Evolutionary conservation across 768 basidiomycete species (phyloP).

Genomic region (Imleria badia): DNA sequence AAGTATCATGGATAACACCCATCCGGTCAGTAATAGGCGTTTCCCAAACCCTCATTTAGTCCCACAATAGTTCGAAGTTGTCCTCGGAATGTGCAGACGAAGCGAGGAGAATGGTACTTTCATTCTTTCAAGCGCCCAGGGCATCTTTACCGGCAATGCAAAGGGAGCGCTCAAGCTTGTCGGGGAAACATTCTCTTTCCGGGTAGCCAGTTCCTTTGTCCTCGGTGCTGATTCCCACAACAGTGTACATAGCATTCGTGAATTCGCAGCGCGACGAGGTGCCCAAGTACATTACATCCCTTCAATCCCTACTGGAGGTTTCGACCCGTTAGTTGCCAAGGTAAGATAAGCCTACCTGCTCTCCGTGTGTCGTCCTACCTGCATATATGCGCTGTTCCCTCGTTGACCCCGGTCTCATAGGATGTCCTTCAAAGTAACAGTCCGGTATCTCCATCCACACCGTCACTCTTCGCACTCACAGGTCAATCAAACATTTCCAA

Average conservation of each 20-base stretch:
- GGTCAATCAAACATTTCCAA: slow-evolving; percentile 84
- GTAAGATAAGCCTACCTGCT: slow-evolving; percentile 36
- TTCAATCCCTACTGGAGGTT: slow-evolving; percentile 62
- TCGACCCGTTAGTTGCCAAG: slow-evolving; percentile 57
- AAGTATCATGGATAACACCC: slow-evolving; percentile 73
- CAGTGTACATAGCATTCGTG: slow-evolving; percentile 78
- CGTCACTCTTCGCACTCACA: slow-evolving; percentile 71
- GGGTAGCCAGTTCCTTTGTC: slow-evolving; percentile 54
- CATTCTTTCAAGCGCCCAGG: slow-evolving; percentile 73
- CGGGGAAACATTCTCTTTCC: slow-evolving; percentile 78
- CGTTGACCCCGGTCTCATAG: slow-evolving; percentile 35
- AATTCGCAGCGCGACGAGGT: slow-evolving; percentile 59
- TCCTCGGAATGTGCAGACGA: slow-evolving; percentile 65
- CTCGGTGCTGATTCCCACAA: slow-evolving; percentile 81
- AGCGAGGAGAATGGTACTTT: slow-evolving; percentile 69
- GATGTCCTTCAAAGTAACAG: slow-evolving; percentile 51
- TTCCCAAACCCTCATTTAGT: background rate
- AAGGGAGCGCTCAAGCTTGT: slow-evolving; percentile 78
- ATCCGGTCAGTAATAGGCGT: slow-evolving; percentile 67
- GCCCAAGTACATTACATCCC: slow-evolving; percentile 64
- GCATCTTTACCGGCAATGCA: slow-evolving; percentile 80
- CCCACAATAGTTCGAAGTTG: slow-evolving; percentile 56
- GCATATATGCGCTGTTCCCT: slow-evolving; percentile 21
- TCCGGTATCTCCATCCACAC: slow-evolving; percentile 37
- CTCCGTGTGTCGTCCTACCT: background rate